These are phyloP conservation scores for Pseudopithomyces maydicus DNA, from an alignment of 2,329 filamentous ascomycete species.

Conservation along the genomic window DNA sequence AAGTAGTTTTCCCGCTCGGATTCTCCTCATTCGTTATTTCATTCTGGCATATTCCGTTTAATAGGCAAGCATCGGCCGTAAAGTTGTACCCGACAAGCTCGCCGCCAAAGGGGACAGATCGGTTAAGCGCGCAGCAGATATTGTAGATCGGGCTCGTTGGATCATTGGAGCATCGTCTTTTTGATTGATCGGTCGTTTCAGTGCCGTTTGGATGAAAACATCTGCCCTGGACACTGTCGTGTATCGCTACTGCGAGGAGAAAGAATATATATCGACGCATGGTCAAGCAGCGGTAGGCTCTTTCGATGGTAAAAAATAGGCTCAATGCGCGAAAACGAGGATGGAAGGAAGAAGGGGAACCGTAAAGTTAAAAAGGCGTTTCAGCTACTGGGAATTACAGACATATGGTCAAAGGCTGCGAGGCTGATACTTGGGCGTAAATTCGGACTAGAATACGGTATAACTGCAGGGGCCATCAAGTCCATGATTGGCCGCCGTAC, in stretches of 20 bases:
- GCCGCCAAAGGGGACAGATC: conserved; percentile 1
- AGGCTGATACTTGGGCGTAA: too few species aligned
- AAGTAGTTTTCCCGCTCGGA: not conserved
- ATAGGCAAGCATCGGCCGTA: conserved; percentile 2
- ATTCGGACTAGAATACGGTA: too few species aligned
- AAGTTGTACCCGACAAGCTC: not conserved
- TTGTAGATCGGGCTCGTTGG: not conserved
- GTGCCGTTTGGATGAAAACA: conserved; percentile 4
- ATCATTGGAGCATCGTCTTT: not conserved
- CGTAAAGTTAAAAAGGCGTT: too few species aligned
- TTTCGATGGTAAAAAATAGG: not conserved
- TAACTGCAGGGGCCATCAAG: too few species aligned
- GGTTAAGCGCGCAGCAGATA: conserved; percentile 7
- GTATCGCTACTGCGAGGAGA: not conserved
- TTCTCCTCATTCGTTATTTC: not conserved
- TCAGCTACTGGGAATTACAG: too few species aligned
- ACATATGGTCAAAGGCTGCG: too few species aligned
- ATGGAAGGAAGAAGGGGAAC: not conserved
- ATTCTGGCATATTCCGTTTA: conserved; percentile 9
- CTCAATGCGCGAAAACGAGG: not conserved
- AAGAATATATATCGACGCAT: not conserved
- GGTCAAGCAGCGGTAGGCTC: not conserved
- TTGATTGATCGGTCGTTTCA: not conserved
- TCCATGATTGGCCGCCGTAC: too few species aligned
- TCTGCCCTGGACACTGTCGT: not conserved